These are phyloP conservation scores for Colletotrichum musicola DNA, from an alignment of 2,329 filamentous ascomycete genomes.

Conservation along the genomic window DNA sequence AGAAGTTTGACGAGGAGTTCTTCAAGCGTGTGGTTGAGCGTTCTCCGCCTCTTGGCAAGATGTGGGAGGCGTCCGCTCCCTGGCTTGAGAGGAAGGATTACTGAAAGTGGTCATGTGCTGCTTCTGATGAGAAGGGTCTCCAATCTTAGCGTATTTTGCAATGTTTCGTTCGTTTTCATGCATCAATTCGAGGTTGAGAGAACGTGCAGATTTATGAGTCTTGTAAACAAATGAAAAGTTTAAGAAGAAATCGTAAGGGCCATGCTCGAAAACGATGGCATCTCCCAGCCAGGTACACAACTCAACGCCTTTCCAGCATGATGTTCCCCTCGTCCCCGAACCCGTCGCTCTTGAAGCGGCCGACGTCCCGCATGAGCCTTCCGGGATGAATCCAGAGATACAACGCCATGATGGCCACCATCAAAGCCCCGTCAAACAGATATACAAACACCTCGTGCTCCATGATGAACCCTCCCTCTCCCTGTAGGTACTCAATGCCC, in stretches of 20 bases:
- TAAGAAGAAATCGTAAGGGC: neutral
- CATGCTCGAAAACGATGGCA: too few relatives aligned
- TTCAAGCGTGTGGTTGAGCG: constrained; percentile 52
- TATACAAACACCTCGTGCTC: constrained; percentile 56
- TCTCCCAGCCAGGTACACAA: too few relatives aligned
- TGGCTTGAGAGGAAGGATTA: constrained; percentile 26
- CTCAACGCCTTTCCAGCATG: constrained; percentile 19
- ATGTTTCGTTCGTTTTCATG: too few relatives aligned
- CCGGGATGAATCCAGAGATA: constrained; percentile 40
- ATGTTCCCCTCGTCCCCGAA: constrained; percentile 20
- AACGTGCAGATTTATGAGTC: too few relatives aligned
- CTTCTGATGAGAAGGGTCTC: neutral
- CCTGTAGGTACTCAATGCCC: constrained; percentile 41
- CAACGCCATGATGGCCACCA: constrained; percentile 53
- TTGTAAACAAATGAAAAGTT: neutral
- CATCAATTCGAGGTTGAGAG: too few relatives aligned
- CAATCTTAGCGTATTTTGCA: too few relatives aligned
- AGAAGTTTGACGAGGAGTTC: constrained; percentile 50
- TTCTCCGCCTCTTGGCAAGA: constrained; percentile 6
- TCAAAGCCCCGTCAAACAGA: constrained; percentile 56
- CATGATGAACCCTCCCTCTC: constrained; percentile 51
- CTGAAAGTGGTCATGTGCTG: neutral
- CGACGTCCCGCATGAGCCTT: constrained; percentile 31
- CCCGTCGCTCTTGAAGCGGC: neutral
- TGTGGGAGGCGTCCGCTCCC: constrained; percentile 27